Evolutionary conservation across 2,329 filamentous ascomycete genomes (phyloP), one percentile per base, ranked within the genome.

Genomic region (Alternaria metachromatica): DNA sequence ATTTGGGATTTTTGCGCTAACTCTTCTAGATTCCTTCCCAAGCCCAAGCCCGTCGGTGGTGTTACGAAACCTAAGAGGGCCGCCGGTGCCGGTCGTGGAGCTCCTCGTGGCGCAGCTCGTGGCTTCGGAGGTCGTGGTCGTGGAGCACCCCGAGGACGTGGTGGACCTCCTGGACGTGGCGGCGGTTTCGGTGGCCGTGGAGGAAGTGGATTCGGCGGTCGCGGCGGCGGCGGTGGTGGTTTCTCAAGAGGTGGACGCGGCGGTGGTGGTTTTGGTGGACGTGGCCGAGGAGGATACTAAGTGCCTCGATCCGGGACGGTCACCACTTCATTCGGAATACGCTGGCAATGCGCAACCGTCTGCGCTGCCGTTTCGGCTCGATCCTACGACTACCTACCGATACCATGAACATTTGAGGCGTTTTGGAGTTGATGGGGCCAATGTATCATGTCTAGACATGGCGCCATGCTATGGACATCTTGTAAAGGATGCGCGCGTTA

Each of bases 1-100:
- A 50, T 50, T 60, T 45, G 28, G 33, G 48, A 49, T 18, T 53
- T 41, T 51, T 18, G 57, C 60, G 59, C 72, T 78, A 69, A 78
- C 62, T 37, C 44, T n/a, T 23, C 20, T 69, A 88, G 87, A 75
- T 99, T 99, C 87, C 86, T 98, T 63, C 96, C 96, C 69, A 97
- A 94, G 86, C 95, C 95, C 59, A 97, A 97, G 86, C 84, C 87
- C 55, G 84, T 84, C 63, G 86, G 86, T 75, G 91, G 91, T 76
- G 88, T 90, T 65, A 81, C 83, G 78, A 93, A 92, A 84, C 85
- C 90, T 62, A 91, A 91, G 83, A 88, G 88, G 75, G 87, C 88
- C 49, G 90, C 89, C 71, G 91, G 90, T 67, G 86, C 84, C 28
- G 75, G 75, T 54, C 81, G 83, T 53, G 90, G 89, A 73, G 91